Evolutionary conservation across 2,329 filamentous ascomycete genomes (phyloP), one percentile per base, ranked within the genome.

Genomic region (Fusarium concolor): DNA sequence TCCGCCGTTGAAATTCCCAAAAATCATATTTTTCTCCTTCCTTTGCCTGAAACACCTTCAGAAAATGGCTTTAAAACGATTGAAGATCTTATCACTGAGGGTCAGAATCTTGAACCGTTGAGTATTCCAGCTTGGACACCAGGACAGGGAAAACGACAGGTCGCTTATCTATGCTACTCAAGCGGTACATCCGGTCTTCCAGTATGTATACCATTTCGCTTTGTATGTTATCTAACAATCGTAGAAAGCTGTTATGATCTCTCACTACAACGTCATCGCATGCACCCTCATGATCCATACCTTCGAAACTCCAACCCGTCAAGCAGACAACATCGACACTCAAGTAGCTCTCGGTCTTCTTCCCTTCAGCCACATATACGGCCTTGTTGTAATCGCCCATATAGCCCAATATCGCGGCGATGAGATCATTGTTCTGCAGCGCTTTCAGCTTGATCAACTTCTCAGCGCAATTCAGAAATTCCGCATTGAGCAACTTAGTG

Each of bases 231-330:
- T 24, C 51, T 67, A 31, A 59, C 35, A 28, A 45, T 7, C 2
- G 4, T 58, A 92, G 87, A 93, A 94, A 90, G 92, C 91, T 33
- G 92, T 94, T 43, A 94, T 92, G 90, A 91, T 95, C 61, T 92
- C 91, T 6, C 92, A 95, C 75, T 81, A 82, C 37, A 95, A 95
- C 70, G 89, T 94, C 41, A 94, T 95, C 46, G 87, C 92, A 47
- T 94, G 94, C 72, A 85, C 88, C 0, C 72, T 93, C 31, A 91
- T 94, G 76, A 50, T 67, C 82, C 89, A 58, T 73, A 74, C 20
- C 74, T 83, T 2, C 87, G 76, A 61, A 76, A 84, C 52, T 28
- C 71, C 63, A 62, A 81, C 58, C 24, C 75, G 39, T 71, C 81
- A 65, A 74, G 78, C 67, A 58, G 76, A 76, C 6, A 75, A 74